Base-by-base conservation (phyloP, 73 alveolate species). In the Paramecium primaurelia region DNA sequence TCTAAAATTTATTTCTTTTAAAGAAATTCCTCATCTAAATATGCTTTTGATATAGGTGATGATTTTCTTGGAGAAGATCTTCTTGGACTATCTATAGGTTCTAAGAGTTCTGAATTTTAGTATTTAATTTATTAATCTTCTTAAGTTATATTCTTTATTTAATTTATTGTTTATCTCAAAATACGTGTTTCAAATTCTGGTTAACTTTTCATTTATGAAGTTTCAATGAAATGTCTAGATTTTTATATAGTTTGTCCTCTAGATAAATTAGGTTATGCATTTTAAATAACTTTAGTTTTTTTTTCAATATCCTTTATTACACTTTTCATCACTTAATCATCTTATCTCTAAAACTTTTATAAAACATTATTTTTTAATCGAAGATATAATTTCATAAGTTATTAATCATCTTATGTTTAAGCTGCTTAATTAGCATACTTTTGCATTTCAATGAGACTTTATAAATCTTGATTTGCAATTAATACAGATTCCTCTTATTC, bases 401-500 rank as follows among this genome's bases (percentile, higher is more conserved):
- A 16, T 26, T 68, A 11, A 16, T 68, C 84, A 32, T 68, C 84
- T 12, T 68, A 16, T 5, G 40, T 14, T 68, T 68, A 10, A 9
- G 84, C 84, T 11, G 84, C 84, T 68, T 68, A 68, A 68, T 32
- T 32, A 26, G 84, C 84, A 12, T 32, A 34, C 22, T 75, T 75
- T 16, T 75, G 10, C 88, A 75, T 40, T 40, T 75, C 88, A 34
- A 32, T 40, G 0, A 75, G 18, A 37, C 88, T 75, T 40, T 75
- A 75, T 37, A 75, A 40, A 18, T 75, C 88, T 40, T 75, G n/a
- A 22, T 75, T 37, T 14, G 88, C 88, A 5, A 75, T 37, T 5
- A 75, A 8, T 0, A 75, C 58, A 11, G 88, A 75, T 20, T 75
- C 88, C 7, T 75, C 88, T 75, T 75, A 75, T 38, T 75, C 88